Percentiles rank a stretch among this genome's conserved stretches.
Conservation (phyloP, 192 early-diverging fungal genomes). For the Kickxella alabastrina region DNA sequence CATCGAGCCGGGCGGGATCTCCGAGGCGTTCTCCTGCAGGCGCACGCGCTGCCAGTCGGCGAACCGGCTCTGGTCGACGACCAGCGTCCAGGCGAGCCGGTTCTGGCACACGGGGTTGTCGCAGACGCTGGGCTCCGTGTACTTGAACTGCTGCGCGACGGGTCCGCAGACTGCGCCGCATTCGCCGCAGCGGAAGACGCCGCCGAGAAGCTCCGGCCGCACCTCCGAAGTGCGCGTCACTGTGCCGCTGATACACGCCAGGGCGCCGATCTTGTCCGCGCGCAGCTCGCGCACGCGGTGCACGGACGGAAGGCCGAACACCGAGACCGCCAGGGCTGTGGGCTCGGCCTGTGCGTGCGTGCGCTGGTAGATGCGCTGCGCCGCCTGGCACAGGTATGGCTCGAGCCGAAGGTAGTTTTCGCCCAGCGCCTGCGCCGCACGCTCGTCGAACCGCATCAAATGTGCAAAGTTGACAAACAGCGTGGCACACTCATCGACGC, state of each 20-base stretch:
- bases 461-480: constrained; percentile 75
- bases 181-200: constrained; percentile 85
- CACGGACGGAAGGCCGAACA: constrained; percentile 60
- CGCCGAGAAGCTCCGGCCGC: constrained; percentile 87
- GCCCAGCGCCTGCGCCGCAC: constrained; percentile 59
- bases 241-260: constrained; percentile 82
- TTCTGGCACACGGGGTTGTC: constrained; percentile 79
- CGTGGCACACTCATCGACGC: constrained; percentile 57
- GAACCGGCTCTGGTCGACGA: constrained; percentile 82
- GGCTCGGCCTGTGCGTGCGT: not conserved
- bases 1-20: constrained; percentile 97
- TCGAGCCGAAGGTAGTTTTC: constrained; percentile 79
- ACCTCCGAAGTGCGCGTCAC: constrained; percentile 97
- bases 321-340: constrained; percentile 52
- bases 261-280: constrained; percentile 76
- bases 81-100: constrained; percentile 71
- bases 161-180: constrained; percentile 75
- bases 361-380: constrained; percentile 73
- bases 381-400: constrained; percentile 79
- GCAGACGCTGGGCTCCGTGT: constrained; percentile 90
- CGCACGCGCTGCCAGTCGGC: constrained; percentile 97
- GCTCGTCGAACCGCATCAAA: constrained; percentile 54
- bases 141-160: constrained; percentile 95
- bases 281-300: constrained; percentile 79
- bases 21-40: constrained; percentile 91